phyloP scores from a whole-genome alignment of 768 basidiomycete species.

The Hericium erinaceus region DNA sequence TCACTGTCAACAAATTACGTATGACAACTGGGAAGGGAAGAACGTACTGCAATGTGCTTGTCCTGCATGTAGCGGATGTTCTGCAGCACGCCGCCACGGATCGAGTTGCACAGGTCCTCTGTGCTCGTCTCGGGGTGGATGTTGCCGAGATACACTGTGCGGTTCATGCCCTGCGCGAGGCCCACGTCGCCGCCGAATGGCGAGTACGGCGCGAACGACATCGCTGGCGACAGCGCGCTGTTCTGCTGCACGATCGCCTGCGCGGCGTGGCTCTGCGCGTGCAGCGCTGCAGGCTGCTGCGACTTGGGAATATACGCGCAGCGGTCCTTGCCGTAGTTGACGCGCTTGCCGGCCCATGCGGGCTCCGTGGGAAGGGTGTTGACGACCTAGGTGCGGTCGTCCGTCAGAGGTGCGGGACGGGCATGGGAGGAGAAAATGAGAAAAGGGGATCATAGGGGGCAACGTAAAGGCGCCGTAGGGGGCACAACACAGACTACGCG shows the following conservation, averaged over 20 bases:
- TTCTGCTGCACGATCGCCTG: slow-evolving; percentile 55
- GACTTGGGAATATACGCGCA: slow-evolving; percentile 97
- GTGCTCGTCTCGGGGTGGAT: slow-evolving; percentile 93
- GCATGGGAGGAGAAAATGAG: too few species aligned
- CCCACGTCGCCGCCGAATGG: slow-evolving; percentile 25
- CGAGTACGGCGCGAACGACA: slow-evolving; percentile 44
- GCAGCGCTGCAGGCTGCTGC: slow-evolving; percentile 81
- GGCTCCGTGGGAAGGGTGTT: slow-evolving; percentile 87
- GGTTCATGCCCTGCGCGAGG: slow-evolving; percentile 58
- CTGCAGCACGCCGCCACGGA: slow-evolving; percentile 94
- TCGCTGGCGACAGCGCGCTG: slow-evolving; percentile 37
- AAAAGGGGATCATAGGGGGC: too few species aligned
- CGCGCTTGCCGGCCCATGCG: slow-evolving; percentile 90
- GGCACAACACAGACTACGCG: too few species aligned
- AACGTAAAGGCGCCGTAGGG: too few species aligned
- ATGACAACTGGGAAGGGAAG: neutral
- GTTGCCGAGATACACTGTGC: slow-evolving; percentile 93
- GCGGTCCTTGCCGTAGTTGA: slow-evolving; percentile 98
- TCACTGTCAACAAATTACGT: slow-evolving; percentile 5
- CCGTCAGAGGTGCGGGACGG: neutral
- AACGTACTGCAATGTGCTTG: slow-evolving; percentile 88
- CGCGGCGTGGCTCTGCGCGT: slow-evolving; percentile 80
- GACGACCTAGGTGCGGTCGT: slow-evolving; percentile 56
- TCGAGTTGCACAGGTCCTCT: slow-evolving; percentile 93
- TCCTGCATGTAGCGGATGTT: slow-evolving; percentile 94